Conservation (phyloP, 2,329 filamentous ascomycete species). For the Penicillium nordicum region DNA sequence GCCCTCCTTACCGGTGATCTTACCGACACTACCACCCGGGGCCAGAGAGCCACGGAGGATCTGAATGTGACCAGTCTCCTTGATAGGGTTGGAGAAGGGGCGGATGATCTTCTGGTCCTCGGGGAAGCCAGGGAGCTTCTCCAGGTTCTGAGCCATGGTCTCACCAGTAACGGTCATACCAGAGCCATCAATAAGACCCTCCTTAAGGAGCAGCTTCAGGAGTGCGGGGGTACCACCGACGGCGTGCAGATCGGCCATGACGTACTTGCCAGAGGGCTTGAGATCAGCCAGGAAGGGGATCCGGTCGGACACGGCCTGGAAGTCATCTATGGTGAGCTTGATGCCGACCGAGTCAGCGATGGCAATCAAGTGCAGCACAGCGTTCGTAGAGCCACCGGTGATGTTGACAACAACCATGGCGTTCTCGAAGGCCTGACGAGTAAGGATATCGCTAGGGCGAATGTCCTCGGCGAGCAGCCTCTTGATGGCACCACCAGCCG, state of each 20-base stretch:
- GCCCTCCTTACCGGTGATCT: constrained; percentile 75
- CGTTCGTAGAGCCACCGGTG: constrained; percentile 80
- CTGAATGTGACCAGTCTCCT: constrained; percentile 67
- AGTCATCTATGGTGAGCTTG: constrained; percentile 80
- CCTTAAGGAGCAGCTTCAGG: constrained; percentile 56
- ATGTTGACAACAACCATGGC: constrained; percentile 81
- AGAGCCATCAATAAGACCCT: constrained; percentile 58
- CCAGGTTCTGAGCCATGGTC: constrained; percentile 57
- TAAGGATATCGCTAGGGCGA: constrained; percentile 72
- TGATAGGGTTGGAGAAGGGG: constrained; percentile 66
- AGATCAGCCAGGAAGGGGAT: constrained; percentile 78
- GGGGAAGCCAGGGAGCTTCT: constrained; percentile 61
- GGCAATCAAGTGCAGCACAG: constrained; percentile 78
- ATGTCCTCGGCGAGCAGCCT: constrained; percentile 74
- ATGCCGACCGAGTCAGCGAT: constrained; percentile 78
- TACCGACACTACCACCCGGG: constrained; percentile 67
- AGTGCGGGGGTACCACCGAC: constrained; percentile 58
- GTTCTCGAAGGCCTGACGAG: constrained; percentile 76
- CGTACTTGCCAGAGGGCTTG: constrained; percentile 69
- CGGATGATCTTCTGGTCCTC: constrained; percentile 67
- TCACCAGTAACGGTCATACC: constrained; percentile 60
- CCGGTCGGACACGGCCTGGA: constrained; percentile 75
- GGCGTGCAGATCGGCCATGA: constrained; percentile 56
- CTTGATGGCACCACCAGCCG: constrained; percentile 69
- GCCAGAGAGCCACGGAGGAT: constrained; percentile 68